Base-by-base conservation (phyloP, 352 stramenopile genomes). In the Phytopythium ostracodes region DNA sequence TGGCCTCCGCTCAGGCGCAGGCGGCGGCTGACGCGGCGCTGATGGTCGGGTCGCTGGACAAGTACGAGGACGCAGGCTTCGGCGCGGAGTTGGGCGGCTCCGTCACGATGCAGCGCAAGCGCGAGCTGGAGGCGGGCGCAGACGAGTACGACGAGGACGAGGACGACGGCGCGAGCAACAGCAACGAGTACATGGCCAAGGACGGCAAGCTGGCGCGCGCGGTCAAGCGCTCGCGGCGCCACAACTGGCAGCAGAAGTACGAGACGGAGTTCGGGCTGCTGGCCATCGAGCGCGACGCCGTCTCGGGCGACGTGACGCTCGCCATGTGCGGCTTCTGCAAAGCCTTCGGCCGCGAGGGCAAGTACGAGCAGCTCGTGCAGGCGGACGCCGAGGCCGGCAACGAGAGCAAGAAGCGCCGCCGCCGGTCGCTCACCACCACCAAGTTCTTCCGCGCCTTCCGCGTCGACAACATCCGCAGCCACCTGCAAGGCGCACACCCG, bases 401-500 rank as follows among this genome's bases (percentile, higher is more conserved):
- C 50, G 81, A 91, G 22, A 72, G 62, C 29, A 92, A 94, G 72
- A 92, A 92, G 71, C 70, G 84, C 47, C 77, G 85, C 35, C 75
- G 83, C 35, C 83, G 83, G 40, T 92, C 83, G 55, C 67, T 92
- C 35, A 94, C 85, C 47, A 94, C 85, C 44, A 92, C 80, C 63
- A 94, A 94, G 75, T 94, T 92, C 66, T 94, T 94, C 65, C 83
- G 85, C 31, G 75, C 85, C 6, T 94, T 92, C 63, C 81, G 85
- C 15, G 78, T 94, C 15, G 85, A 94, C 72, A 94, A 94, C 60
- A 92, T 94, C 65, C 85, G 85, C 49, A 94, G 83, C 68, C 85
- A 94, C 54, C 53, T 94, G 65, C 79, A 86, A n/a, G 78, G 80
- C 24, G 81, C 85, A 18, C 83, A 92, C 53, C 85, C 83, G 29